These are phyloP conservation scores for Candida golubevii DNA, from an alignment of 805 yeast species.

Conservation along the genomic window DNA sequence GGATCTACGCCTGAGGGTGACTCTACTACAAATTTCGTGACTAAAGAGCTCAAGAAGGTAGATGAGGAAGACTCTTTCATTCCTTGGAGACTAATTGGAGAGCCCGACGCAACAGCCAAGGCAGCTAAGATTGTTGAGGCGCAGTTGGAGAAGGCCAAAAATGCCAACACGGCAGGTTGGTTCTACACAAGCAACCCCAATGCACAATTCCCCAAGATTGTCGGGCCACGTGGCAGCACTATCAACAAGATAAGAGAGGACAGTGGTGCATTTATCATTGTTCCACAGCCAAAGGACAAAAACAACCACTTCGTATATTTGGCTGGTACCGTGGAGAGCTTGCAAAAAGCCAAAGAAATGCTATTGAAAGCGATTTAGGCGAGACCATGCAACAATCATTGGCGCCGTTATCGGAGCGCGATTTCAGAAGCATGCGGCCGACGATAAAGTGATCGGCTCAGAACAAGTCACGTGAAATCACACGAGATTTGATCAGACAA, in stretches of 20 bases:
- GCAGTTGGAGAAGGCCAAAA: constrained; percentile 44
- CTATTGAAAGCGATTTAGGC: constrained; percentile 6
- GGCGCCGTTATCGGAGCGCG: no score
- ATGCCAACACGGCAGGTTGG: constrained; percentile 53
- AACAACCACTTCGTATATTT: constrained; percentile 51
- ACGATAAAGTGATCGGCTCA: no score
- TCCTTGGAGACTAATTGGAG: constrained; percentile 68
- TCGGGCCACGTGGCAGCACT: constrained; percentile 75
- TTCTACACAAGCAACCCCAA: constrained; percentile 53
- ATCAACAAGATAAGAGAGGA: constrained; percentile 57
- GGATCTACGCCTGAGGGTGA: constrained; percentile 40
- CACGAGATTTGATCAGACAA: no score
- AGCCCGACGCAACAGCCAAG: constrained; percentile 43
- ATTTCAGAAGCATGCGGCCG: no score
- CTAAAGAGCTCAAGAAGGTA: constrained; percentile 21
- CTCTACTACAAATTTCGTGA: constrained; percentile 42
- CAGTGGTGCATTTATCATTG: constrained; percentile 54
- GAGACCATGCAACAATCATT: no score
- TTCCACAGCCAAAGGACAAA: constrained; percentile 57
- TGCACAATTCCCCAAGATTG: constrained; percentile 51
- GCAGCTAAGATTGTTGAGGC: constrained; percentile 50
- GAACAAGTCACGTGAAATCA: no score
- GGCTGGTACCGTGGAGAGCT: constrained; percentile 55
- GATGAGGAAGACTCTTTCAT: constrained; percentile 31
- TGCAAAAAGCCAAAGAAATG: constrained; percentile 29